Percentiles rank a stretch among this genome's conserved stretches.
These are phyloP conservation scores for Rosa hybrid DNA, from an alignment of 331 rosid genomes.

Conservation along the genomic window DNA sequence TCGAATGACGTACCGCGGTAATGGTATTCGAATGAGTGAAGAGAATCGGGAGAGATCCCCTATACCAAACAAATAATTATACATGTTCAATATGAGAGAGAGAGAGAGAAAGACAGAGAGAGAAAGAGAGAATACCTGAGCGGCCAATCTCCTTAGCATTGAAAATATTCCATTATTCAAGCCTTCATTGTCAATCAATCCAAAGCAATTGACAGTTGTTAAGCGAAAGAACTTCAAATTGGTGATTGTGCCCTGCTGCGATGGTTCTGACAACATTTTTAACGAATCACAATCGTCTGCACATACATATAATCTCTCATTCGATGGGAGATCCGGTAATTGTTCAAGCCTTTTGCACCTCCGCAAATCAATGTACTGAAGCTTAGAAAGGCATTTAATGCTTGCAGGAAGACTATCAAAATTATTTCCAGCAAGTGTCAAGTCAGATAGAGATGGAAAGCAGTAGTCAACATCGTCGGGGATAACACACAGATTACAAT, in stretches of 20 bases:
- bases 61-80: neutral
- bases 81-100: neutral
- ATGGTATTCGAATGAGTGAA: no score
- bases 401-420: neutral
- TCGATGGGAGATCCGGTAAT: neutral
- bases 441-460: neutral
- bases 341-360: conserved; percentile 4
- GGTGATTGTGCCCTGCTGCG: neutral
- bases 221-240: neutral
- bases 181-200: neutral
- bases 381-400: neutral
- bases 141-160: neutral
- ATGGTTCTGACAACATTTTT: neutral
- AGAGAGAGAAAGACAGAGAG: neutral
- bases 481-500: neutral
- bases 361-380: accelerated
- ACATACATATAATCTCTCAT: accelerated
- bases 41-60: no score
- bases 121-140: neutral
- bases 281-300: neutral
- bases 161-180: neutral
- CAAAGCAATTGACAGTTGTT: neutral
- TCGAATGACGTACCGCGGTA: no score
- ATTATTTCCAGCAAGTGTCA: neutral
- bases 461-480: neutral